These are phyloP conservation scores for Jatropha curcas DNA, from an alignment of 345 rosid genomes.

Conservation along the genomic window DNA sequence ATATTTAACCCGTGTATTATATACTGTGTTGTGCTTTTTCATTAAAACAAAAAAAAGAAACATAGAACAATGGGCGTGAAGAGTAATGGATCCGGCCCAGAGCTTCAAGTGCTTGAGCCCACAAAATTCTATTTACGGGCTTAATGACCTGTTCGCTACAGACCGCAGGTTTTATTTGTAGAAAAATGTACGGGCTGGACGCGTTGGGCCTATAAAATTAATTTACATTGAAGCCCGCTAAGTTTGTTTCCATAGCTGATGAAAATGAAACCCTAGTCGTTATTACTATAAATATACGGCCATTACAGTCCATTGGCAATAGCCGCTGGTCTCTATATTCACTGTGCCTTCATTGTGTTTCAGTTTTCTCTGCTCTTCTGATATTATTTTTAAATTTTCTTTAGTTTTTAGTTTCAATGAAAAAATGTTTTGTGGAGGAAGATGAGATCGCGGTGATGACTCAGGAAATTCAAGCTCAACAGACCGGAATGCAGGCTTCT, in stretches of 20 bases:
- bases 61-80: too few relatives aligned
- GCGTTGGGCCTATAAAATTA: too few relatives aligned
- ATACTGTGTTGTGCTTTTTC: too few relatives aligned
- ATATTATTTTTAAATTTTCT: background rate
- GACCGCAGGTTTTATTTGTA: too few relatives aligned
- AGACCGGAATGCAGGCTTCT: slow-evolving; percentile 92
- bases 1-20: too few relatives aligned
- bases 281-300: background rate
- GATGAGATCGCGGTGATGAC: slow-evolving; percentile 68
- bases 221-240: background rate
- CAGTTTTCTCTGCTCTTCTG: background rate
- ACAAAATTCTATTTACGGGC: too few relatives aligned
- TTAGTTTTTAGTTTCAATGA: background rate
- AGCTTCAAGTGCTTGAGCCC: background rate
- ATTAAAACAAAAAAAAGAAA: too few relatives aligned
- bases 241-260: background rate
- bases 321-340: background rate
- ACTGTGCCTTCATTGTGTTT: background rate
- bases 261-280: background rate
- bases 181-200: too few relatives aligned
- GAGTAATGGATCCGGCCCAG: background rate
- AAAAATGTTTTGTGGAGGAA: background rate
- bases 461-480: slow-evolving; percentile 92
- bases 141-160: too few relatives aligned
- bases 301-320: accelerated